Conservation (phyloP, 176 grass and related monocot genomes). For the Oryza glumipatula region DNA sequence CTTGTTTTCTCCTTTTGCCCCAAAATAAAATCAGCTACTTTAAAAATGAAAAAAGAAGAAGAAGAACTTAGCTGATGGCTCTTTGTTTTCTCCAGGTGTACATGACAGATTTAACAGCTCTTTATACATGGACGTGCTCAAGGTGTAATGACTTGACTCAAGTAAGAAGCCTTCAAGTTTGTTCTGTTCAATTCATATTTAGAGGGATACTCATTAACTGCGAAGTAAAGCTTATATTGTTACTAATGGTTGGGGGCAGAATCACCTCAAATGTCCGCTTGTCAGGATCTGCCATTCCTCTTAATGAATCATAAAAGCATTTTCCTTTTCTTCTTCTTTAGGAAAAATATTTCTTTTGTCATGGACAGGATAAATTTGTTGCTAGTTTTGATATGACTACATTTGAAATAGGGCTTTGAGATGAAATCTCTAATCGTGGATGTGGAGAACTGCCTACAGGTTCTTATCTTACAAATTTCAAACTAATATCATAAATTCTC, state of each 20-base stretch:
- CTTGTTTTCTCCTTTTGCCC: not conserved
- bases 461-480: conserved; percentile 40
- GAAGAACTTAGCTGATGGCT: conserved; percentile 23
- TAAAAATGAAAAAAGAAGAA: not conserved
- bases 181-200: conserved; percentile 25
- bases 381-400: conserved; percentile 32
- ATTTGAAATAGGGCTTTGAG: conserved; percentile 80
- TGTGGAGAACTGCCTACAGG: conserved; percentile 90
- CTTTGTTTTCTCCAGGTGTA: conserved; percentile 53
- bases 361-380: not conserved
- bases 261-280: not conserved
- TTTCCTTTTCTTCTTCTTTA: not conserved
- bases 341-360: conserved; percentile 12
- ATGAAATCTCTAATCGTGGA: conserved; percentile 88
- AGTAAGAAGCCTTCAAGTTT: conserved; percentile 53
- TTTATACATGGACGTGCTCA: conserved; percentile 76
- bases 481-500: conserved; percentile 13
- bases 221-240: not conserved
- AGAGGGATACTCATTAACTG: not conserved
- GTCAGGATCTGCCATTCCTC: not conserved
- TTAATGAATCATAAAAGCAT: not conserved
- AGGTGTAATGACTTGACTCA: conserved; percentile 84
- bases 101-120: conserved; percentile 69
- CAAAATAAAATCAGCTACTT: conserved; percentile 13
- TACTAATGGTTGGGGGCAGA: not conserved